Base-by-base conservation (phyloP, 257 asterid genomes). In the Vinca minor region DNA sequence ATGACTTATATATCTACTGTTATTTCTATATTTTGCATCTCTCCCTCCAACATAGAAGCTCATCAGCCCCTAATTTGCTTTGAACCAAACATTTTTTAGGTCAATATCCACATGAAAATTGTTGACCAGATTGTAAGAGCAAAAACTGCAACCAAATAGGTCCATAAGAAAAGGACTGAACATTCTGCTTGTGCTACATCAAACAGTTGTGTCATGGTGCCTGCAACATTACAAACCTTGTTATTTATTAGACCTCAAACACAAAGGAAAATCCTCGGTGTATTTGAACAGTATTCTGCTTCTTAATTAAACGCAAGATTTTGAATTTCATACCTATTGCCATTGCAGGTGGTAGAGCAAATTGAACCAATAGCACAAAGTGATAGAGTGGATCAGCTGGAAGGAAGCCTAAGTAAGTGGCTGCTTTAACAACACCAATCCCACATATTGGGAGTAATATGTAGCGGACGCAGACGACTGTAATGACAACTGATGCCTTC, bases 171-270 rank as follows among this genome's bases (percentile, higher is more conserved):
- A 29, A 93, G 73, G 61, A 93, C 81, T 2, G 98, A 83, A 68
- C 96, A 87, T 70, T 93, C 98, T 52, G 84, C 96, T 73, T 93
- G 88, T 28, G 95, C 98, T 35, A 93, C 97, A 55, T 85, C 94
- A 71, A 87, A 79, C 2, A 93, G 77, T 29, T 93, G 94, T 32
- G 98, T 79, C 97, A 93, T 93, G 5, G 98, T 93, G 53, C 95
- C 97, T 89, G 61, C 78, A 73, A 44, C 1, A 36, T 29, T 31
- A 36, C 29, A 15, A 36, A n/a, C 41, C 5, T 39, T 60, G 20
- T 36, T 41, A 39, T n/a, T n/a, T n/a, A n/a, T 3, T 20, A 8
- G 3, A 58, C 63, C 4, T 32, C 7, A 34, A 34, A 34, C 38
- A 34, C n/a, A n/a, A n/a, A n/a, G n/a, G n/a, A n/a, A n/a, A n/a